Evolutionary conservation across 2,329 filamentous ascomycete genomes (phyloP).

Genomic region (Nigrograna mackinnonii): DNA sequence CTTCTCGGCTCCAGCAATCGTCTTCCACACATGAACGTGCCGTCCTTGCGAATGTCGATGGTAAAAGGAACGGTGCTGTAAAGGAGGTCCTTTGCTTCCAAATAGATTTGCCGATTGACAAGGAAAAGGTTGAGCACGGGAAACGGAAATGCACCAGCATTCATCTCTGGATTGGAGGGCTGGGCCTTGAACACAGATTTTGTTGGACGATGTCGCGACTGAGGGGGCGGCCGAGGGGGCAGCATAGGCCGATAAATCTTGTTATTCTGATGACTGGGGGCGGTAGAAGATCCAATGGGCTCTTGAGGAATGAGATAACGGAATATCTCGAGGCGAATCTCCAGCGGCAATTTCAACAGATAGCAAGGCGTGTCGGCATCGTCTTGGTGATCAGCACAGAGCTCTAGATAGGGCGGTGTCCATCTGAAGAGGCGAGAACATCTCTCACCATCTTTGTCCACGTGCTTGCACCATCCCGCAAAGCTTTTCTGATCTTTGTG

Average conservation of each 20-base stretch:
- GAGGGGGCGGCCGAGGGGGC: not conserved
- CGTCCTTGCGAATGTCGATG: slow-evolving; percentile 33
- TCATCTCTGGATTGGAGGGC: not conserved
- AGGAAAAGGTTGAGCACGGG: slow-evolving; percentile 24
- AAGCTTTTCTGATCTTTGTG: slow-evolving; percentile 31
- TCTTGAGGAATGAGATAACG: slow-evolving; percentile 30
- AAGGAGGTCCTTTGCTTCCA: slow-evolving; percentile 31
- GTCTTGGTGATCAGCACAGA: slow-evolving; percentile 28
- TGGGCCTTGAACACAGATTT: not conserved
- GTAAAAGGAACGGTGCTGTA: slow-evolving; percentile 32
- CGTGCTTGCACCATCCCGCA: slow-evolving; percentile 30
- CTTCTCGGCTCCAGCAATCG: slow-evolving; percentile 30
- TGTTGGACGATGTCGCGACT: not conserved
- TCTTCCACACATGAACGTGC: slow-evolving; percentile 36
- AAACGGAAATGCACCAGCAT: slow-evolving; percentile 16
- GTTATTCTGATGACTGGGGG: slow-evolving; percentile 7
- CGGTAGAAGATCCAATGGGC: slow-evolving; percentile 27
- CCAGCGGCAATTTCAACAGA: slow-evolving; percentile 33
- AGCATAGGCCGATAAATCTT: not conserved
- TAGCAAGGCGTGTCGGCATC: slow-evolving; percentile 33
- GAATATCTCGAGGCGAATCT: slow-evolving; percentile 34
- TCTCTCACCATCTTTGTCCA: slow-evolving; percentile 16
- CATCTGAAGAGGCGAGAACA: slow-evolving; percentile 30
- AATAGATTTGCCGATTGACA: slow-evolving; percentile 27
- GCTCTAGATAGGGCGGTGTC: slow-evolving; percentile 31